These are phyloP conservation scores for Theobroma cacao DNA, from an alignment of 345 rosid genomes.

Conservation along the genomic window DNA sequence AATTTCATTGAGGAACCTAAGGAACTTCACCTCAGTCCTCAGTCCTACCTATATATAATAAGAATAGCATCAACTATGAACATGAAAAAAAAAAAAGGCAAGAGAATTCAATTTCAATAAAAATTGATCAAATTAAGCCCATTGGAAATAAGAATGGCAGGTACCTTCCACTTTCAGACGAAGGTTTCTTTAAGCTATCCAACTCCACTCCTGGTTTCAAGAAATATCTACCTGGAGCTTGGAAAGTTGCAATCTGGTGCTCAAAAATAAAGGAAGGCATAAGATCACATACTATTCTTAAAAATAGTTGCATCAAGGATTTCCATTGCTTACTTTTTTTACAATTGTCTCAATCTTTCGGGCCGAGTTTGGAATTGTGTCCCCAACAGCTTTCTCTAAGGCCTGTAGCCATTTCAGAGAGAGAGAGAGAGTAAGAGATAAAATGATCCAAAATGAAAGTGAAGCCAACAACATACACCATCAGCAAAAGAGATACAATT, in stretches of 20 bases:
- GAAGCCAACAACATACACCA: neutral
- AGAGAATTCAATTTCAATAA: neutral
- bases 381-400: slow-evolving; percentile 82
- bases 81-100: neutral
- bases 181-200: slow-evolving; percentile 57
- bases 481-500: neutral
- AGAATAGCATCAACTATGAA: neutral
- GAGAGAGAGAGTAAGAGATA: slow-evolving; percentile 15
- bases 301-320: slow-evolving; percentile 23
- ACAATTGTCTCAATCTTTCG: slow-evolving; percentile 73
- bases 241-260: slow-evolving; percentile 75
- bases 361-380: slow-evolving; percentile 49
- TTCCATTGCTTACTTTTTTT: slow-evolving; percentile 55
- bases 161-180: slow-evolving; percentile 80
- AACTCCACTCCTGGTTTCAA: slow-evolving; percentile 66
- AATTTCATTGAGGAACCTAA: neutral
- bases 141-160: slow-evolving; percentile 1
- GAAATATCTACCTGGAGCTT: slow-evolving; percentile 77
- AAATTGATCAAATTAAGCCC: slow-evolving; percentile 10
- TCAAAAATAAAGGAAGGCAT: slow-evolving; percentile 33
- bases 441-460: neutral
- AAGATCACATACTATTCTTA: slow-evolving; percentile 20
- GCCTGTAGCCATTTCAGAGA: slow-evolving; percentile 36
- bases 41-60: neutral
- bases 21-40: neutral